These are phyloP conservation scores for Tuctoria greenei DNA, from an alignment of 176 grass and related monocot genomes.

Conservation along the genomic window DNA sequence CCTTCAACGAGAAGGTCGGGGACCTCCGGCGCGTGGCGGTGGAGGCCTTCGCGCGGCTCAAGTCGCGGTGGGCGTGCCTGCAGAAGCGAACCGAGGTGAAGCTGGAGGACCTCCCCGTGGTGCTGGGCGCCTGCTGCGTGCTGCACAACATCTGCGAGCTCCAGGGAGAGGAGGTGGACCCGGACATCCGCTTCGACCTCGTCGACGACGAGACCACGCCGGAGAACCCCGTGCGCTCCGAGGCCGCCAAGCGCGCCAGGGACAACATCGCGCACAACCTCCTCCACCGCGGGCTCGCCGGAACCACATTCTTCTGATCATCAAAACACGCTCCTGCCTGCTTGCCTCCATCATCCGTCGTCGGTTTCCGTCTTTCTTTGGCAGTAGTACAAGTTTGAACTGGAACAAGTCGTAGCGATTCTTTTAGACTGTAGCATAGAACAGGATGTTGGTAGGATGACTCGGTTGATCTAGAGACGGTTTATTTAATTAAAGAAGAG, in stretches of 20 bases:
- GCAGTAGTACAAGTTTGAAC: constrained; percentile 25
- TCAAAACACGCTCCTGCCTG: too few relatives aligned
- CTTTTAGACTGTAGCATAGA: constrained; percentile 50
- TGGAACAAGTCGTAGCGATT: constrained; percentile 36
- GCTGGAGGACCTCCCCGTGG: constrained; percentile 89
- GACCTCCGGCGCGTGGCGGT: constrained; percentile 57
- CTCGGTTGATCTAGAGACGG: constrained; percentile 14
- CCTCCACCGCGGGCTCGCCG: constrained; percentile 73
- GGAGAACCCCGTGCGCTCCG: constrained; percentile 61
- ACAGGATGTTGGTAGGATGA: constrained; percentile 60
- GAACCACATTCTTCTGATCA: constrained; percentile 77
- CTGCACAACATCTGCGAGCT: constrained; percentile 88
- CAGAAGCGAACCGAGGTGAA: constrained; percentile 95
- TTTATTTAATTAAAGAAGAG: too few relatives aligned
- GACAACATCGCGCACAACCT: constrained; percentile 93
- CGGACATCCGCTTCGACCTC: constrained; percentile 49
- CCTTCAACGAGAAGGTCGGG: constrained; percentile 87
- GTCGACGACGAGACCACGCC: constrained; percentile 74
- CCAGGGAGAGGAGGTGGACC: constrained; percentile 62
- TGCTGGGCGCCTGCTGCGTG: constrained; percentile 91
- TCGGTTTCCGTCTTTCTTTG: constrained; percentile 18
- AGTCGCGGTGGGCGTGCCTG: constrained; percentile 83
- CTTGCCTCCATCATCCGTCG: not conserved
- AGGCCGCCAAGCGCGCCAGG: constrained; percentile 54
- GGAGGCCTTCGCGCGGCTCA: constrained; percentile 70